phyloP scores from a whole-genome alignment of 1,284 basidiomycete genomes.

The Rhodotorula sp. region DNA sequence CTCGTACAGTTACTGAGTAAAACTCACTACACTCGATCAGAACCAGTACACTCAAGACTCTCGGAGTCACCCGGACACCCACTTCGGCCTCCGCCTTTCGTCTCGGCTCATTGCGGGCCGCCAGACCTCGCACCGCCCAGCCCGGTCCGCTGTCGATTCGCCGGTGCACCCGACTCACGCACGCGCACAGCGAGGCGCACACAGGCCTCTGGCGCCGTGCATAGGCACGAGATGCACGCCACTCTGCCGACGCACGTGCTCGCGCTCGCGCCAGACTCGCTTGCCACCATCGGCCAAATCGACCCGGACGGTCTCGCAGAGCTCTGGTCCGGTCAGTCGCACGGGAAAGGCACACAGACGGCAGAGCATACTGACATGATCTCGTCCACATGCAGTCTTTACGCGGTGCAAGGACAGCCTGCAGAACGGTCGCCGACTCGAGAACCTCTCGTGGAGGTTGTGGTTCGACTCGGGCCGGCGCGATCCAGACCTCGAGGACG shows the following conservation, averaged over 20 bases:
- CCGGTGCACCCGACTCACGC: too few relatives aligned
- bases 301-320: conserved; percentile 32
- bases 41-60: too few relatives aligned
- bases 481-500: conserved; percentile 6
- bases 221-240: conserved; percentile 19
- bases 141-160: background rate
- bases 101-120: background rate
- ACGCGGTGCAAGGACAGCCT: conserved; percentile 75
- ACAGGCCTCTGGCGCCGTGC: too few relatives aligned
- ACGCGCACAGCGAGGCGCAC: too few relatives aligned
- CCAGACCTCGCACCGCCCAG: background rate
- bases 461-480: conserved; percentile 57
- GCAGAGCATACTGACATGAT: background rate
- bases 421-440: conserved; percentile 70
- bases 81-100: background rate
- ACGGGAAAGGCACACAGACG: background rate
- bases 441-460: conserved; percentile 81
- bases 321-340: conserved; percentile 35
- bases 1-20: too few relatives aligned
- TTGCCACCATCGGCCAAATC: conserved; percentile 37
- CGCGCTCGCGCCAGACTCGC: conserved; percentile 37
- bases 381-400: conserved; percentile 60
- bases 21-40: too few relatives aligned
- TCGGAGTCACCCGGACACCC: too few relatives aligned
- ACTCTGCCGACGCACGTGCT: conserved; percentile 24